These are phyloP conservation scores for Aspergillus pseudoviridinutans DNA, from an alignment of 2,329 filamentous ascomycete species.

Conservation along the genomic window DNA sequence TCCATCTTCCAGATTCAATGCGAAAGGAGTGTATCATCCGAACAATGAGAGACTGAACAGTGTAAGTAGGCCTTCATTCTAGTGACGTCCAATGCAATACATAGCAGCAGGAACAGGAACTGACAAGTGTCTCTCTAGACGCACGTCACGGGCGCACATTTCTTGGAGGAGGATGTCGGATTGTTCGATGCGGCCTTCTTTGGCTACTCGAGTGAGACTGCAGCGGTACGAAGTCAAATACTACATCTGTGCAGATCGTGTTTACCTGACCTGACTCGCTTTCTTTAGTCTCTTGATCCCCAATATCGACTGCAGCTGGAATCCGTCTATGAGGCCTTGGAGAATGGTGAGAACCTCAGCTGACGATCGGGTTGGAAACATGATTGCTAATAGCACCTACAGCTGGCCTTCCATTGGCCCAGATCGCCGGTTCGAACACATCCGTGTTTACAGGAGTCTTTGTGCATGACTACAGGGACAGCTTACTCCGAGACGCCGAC, in stretches of 20 bases:
- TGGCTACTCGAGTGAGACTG: no score
- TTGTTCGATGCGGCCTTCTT: constrained; percentile 30
- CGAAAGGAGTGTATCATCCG: no score
- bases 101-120: no score
- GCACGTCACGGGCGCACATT: constrained; percentile 11
- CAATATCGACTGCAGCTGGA: constrained; percentile 21
- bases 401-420: constrained; percentile 21
- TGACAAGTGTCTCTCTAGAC: no score
- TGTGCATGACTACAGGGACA: constrained; percentile 17
- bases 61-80: no score
- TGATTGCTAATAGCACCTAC: background rate
- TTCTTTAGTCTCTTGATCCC: constrained; percentile 15
- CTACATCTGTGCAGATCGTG: constrained; percentile 12
- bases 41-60: no score
- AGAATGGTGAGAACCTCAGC: constrained; percentile 10
- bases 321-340: constrained; percentile 17
- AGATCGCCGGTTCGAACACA: constrained; percentile 17
- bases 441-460: constrained; percentile 19
- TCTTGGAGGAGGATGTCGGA: constrained; percentile 19
- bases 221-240: constrained; percentile 9
- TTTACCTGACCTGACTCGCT: no score
- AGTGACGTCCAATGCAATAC: no score
- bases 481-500: constrained; percentile 19
- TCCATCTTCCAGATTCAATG: no score
- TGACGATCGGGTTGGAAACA: background rate